Evolutionary conservation across 1,284 basidiomycete species (phyloP), one percentile per base, ranked within the genome.

Genomic region (Agaricales sp.): DNA sequence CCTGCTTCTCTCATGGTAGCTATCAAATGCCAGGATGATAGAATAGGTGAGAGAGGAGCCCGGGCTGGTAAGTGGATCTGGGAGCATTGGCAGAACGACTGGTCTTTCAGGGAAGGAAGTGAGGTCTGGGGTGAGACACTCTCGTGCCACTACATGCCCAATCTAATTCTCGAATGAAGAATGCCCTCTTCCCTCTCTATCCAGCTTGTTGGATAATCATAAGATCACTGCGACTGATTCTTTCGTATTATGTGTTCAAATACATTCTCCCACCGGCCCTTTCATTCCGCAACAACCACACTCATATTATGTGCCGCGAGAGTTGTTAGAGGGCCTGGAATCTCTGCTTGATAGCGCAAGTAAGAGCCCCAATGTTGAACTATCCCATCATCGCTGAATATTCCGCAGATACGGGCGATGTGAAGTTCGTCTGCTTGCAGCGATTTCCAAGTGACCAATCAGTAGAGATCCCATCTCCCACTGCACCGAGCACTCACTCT

Each of bases 391-490:
- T 25, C 19, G 13, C 47, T 45, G 12, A 38, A 14, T 14, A 50
- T 39, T 25, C 22, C 21, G 11, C 54, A 76, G 73, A 75, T 54
- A 77, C 74, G 2, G 74, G 69, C 38, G 69, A 71, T 55, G 67
- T 70, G 19, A 67, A 77, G 48, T 87, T 89, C 54, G 64, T 89
- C 4, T 87, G 84, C 55, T 67, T 88, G 8, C 84, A 91, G 59
- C 73, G 77, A 46, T 66, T 69, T 50, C 57, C 59, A 4, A 54
- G 58, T 11, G 69, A 71, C 38, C 60, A 57, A 3, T 6, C 26
- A 60, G 61, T 12, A 61, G 60, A 16, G 53, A 60, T 2, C 66
- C 71, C 37, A 59, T 57, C 3, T 55, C 53, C 35, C 52, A 51
- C 37, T 50, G 47, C 52, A 14, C 47, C 47, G 46, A 52, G 56